These are phyloP conservation scores for Calonectria montana DNA, from an alignment of 2,329 filamentous ascomycete genomes.

Conservation along the genomic window DNA sequence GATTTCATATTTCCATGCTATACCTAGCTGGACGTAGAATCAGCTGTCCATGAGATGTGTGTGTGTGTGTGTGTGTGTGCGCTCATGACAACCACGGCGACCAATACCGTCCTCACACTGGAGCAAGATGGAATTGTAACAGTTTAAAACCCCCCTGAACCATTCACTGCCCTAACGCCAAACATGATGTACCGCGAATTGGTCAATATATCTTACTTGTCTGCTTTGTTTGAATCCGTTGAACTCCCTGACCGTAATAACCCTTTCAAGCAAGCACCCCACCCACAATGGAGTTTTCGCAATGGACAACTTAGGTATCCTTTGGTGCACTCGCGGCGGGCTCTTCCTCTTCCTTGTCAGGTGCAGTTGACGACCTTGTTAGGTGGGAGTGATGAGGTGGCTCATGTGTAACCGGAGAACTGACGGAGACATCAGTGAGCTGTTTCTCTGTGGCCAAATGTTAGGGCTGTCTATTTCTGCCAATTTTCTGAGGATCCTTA, in stretches of 20 bases:
- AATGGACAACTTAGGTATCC: slow-evolving; percentile 23
- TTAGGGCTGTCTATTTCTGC: slow-evolving; percentile 16
- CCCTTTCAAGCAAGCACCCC: not conserved
- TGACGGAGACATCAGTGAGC: slow-evolving; percentile 55
- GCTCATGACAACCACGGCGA: not conserved
- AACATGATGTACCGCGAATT: slow-evolving; percentile 9
- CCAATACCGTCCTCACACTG: not conserved
- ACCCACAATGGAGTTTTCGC: not conserved
- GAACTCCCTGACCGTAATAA: slow-evolving; percentile 28
- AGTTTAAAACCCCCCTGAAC: not conserved
- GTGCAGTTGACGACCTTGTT: slow-evolving; percentile 58
- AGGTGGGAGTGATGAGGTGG: slow-evolving; percentile 62
- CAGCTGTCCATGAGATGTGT: not conserved
- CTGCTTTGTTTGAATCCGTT: slow-evolving; percentile 16
- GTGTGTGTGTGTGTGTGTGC: too few relatives aligned
- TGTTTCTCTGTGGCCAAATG: slow-evolving; percentile 59
- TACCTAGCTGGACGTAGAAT: not conserved
- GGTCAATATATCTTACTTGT: not conserved
- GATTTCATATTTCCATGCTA: not conserved
- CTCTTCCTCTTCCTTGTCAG: slow-evolving; percentile 50
- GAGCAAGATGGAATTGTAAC: not conserved
- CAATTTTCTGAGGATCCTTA: slow-evolving; percentile 50
- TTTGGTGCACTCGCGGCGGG: slow-evolving; percentile 24
- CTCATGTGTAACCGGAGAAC: slow-evolving; percentile 51
- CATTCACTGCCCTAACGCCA: slow-evolving; percentile 24